phyloP scores from a whole-genome alignment of 192 early-diverging fungal species.

The Obelidium mucronatum region DNA sequence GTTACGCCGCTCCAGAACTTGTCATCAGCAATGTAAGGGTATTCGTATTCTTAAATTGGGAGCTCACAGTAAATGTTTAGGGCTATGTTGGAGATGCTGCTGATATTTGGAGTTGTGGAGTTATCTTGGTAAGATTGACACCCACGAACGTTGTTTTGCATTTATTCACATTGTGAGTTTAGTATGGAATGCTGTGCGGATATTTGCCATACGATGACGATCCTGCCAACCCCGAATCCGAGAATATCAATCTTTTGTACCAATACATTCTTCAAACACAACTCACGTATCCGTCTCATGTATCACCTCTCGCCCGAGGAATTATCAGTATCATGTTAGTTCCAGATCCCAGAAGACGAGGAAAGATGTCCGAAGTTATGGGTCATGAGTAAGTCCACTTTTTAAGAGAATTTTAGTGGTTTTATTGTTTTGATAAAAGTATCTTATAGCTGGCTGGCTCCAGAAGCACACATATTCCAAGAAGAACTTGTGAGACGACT shows the following conservation, averaged over 20 bases:
- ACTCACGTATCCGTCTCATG: slow-evolving; percentile 61
- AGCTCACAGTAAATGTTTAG: slow-evolving; percentile 32
- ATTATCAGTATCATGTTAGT: slow-evolving; percentile 61
- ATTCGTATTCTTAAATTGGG: neutral
- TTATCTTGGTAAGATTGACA: slow-evolving; percentile 66
- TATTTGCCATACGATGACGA: slow-evolving; percentile 71
- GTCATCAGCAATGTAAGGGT: slow-evolving; percentile 49
- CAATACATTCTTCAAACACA: slow-evolving; percentile 67
- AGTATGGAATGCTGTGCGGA: slow-evolving; percentile 70
- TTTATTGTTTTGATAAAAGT: neutral
- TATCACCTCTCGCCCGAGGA: slow-evolving; percentile 49
- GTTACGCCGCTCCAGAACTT: slow-evolving; percentile 57
- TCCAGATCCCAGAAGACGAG: slow-evolving; percentile 57
- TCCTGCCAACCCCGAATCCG: slow-evolving; percentile 63
- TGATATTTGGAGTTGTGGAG: slow-evolving; percentile 96
- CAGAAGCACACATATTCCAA: slow-evolving; percentile 44
- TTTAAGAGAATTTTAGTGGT: too few species aligned
- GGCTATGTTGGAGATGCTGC: slow-evolving; percentile 90
- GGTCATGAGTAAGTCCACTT: slow-evolving; percentile 59
- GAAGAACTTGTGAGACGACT: slow-evolving; percentile 28
- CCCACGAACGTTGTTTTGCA: neutral
- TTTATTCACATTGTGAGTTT: neutral
- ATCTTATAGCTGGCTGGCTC: slow-evolving; percentile 39
- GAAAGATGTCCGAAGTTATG: slow-evolving; percentile 69
- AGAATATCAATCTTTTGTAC: slow-evolving; percentile 68